phyloP scores from a whole-genome alignment of 2,329 filamentous ascomycete species.

The Fusarium torulosum region DNA sequence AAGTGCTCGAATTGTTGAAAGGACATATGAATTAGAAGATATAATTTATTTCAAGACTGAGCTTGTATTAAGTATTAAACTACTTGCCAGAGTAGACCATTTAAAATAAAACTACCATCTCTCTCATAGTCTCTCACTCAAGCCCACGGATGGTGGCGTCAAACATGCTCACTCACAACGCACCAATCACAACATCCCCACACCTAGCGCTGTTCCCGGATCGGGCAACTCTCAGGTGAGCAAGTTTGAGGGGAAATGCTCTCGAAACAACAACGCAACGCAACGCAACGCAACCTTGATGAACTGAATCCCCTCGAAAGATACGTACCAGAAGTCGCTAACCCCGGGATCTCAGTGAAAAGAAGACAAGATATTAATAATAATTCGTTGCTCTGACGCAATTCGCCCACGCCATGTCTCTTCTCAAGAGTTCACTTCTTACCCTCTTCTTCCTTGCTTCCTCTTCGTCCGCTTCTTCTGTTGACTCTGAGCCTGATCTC shows the following conservation, averaged over 20 bases:
- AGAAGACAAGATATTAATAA: slow-evolving; percentile 12
- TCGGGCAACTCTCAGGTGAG: slow-evolving; percentile 46
- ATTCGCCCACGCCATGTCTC: slow-evolving; percentile 29
- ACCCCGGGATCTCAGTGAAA: background rate
- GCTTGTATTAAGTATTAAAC: background rate
- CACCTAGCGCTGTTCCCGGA: slow-evolving; percentile 42
- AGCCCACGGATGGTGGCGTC: slow-evolving; percentile 1
- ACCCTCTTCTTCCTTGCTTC: slow-evolving; percentile 37
- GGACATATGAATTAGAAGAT: background rate
- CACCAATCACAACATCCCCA: slow-evolving; percentile 49
- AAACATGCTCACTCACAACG: slow-evolving; percentile 39
- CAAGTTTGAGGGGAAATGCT: slow-evolving; percentile 47
- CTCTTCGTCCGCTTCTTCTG: slow-evolving; percentile 9
- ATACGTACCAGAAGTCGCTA: slow-evolving; percentile 6
- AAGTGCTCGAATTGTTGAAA: background rate
- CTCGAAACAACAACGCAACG: slow-evolving; percentile 22
- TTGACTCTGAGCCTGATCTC: slow-evolving; percentile 1
- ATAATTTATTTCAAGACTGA: background rate
- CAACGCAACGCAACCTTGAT: slow-evolving; percentile 36
- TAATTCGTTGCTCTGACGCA: slow-evolving; percentile 35
- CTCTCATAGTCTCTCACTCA: slow-evolving; percentile 38
- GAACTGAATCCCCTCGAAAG: slow-evolving; percentile 6
- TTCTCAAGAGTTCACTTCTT: slow-evolving; percentile 24
- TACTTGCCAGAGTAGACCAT: background rate
- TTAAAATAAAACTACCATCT: slow-evolving; percentile 2